Evolutionary conservation across 306 rosid genomes (phyloP), one percentile per base, ranked within the genome.

Genomic region (Vachellia pachyceras): DNA sequence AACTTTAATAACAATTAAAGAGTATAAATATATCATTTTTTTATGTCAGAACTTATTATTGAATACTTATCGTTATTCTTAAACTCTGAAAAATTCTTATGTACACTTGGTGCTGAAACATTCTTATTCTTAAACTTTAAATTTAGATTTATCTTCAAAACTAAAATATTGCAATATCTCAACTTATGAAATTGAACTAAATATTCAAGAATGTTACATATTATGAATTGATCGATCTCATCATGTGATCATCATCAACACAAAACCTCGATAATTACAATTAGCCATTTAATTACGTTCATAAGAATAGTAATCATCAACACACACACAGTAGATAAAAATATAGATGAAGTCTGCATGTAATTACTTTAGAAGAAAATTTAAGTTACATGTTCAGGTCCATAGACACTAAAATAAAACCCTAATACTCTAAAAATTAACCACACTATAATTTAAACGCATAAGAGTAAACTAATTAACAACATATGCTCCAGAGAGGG

Each of bases 331-430:
- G 33, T 54, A 4, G 5, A 7, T 29, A 50, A 22, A 22, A 40
- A 40, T 55, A n/a, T n/a, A n/a, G n/a, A 58, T 55, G 2, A 58
- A 70, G 58, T 39, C 63, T 11, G 57, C 33, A 10, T 54, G 20
- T n/a, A 10, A 40, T 41, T 23, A 66, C 39, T 12, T 79, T 20
- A 17, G 52, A 18, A 46, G 37, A 35, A 47, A 60, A 58, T 7
- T 1, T 23, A 73, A 49, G 68, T 14, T 73, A 81, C 79, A 78
- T 78, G 75, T 9, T 39, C 22, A 42, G 46, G 68, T 85, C 84
- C 82, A 79, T 41, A 41, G 6, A 33, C n/a, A 87, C 46, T 9
- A 36, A n/a, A 66, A 42, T 66, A 6, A 66, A 39, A 39, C 47
- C 46, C 47, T 66, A 37, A 17, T 37, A 7, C 3, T 41, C 71